Base-by-base conservation (phyloP, 2,329 filamentous ascomycete genomes). In the Thielaviopsis euricoi region DNA sequence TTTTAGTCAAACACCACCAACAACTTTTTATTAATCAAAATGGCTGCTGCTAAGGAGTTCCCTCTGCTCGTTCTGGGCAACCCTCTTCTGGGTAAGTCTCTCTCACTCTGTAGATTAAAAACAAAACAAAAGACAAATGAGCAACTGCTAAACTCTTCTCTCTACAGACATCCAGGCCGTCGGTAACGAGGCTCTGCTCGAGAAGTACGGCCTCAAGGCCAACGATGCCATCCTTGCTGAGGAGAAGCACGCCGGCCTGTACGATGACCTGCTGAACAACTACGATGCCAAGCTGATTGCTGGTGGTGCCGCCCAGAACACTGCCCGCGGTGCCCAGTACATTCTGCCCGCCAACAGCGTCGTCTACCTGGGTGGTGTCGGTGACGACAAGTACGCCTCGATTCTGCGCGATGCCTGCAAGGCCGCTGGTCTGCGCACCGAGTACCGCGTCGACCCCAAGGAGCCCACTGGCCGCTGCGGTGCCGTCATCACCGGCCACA, bases 171-270 rank as follows among this genome's bases (percentile, higher is more conserved):
- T 98, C 71, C 91, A 96, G 75, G 93, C 86, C 66, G 67, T 76
- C 66, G 94, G 89, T 66, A 81, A 91, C 72, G 79, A 90, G 66
- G 83, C 82, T 29, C 83, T 97, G 58, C 86, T 98, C 61, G 76
- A 90, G 65, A 95, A 96, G 79, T 98, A 98, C 71, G 83, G 76
- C 60, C 80, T 98, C 67, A 96, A 98, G 79, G 79, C 86, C 71
- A 95, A 98, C 76, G 91, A 98, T 71, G 93, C 93, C 66, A 96
- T 98, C 71, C 87, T 98, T 61, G 91, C 91, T 58, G 89, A 95
- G 72, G 82, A 88, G 69, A 86, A 95, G 77, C 93, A 98, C 75
- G 78, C 86, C 69, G 81, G 79, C 52, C 80, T 98, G 68, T 98
- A 89, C 73, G 90, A 97, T 70, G 93, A 98, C 68, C 81, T 97